These are phyloP conservation scores for Gillenia trifoliata DNA, from an alignment of 306 rosid genomes.

Conservation along the genomic window DNA sequence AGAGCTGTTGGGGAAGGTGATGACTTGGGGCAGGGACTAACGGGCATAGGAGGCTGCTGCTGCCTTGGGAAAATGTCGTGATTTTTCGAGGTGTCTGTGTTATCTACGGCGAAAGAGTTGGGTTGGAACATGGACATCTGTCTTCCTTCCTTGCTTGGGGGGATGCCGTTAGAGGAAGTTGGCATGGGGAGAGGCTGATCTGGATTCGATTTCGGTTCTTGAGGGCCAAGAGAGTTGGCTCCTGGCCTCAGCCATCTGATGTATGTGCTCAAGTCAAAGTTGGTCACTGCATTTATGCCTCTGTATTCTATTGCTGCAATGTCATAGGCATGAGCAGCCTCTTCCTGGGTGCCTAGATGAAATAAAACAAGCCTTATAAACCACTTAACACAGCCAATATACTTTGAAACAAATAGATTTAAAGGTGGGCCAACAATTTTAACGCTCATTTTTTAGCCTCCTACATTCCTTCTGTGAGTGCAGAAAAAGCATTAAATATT, in stretches of 20 bases:
- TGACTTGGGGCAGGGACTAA: slow-evolving; percentile 39
- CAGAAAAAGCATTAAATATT: background rate
- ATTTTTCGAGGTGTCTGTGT: slow-evolving; percentile 23
- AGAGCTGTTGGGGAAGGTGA: slow-evolving; percentile 59
- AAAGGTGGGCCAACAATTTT: background rate
- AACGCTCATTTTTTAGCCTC: background rate
- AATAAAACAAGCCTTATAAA: background rate
- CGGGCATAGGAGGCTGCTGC: slow-evolving; percentile 29
- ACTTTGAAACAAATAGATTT: background rate
- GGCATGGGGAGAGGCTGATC: slow-evolving; percentile 10
- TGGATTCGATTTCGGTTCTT: slow-evolving; percentile 27
- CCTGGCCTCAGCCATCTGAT: slow-evolving; percentile 43
- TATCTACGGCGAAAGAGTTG: slow-evolving; percentile 27
- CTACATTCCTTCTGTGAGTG: background rate
- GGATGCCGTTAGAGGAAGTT: slow-evolving; percentile 23
- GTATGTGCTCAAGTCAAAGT: slow-evolving; percentile 45
- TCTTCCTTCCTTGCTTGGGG: slow-evolving; percentile 22
- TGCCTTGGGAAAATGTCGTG: slow-evolving; percentile 18
- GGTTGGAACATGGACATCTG: slow-evolving; percentile 23
- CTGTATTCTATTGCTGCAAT: slow-evolving; percentile 48
- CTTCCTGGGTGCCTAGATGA: slow-evolving; percentile 43
- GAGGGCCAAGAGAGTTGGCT: slow-evolving; percentile 30
- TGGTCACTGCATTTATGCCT: slow-evolving; percentile 44
- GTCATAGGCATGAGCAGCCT: slow-evolving; percentile 47
- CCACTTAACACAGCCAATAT: background rate